Evolutionary conservation across 768 basidiomycete genomes (phyloP).

Genomic region (Hortiboletus flavorubellus): DNA sequence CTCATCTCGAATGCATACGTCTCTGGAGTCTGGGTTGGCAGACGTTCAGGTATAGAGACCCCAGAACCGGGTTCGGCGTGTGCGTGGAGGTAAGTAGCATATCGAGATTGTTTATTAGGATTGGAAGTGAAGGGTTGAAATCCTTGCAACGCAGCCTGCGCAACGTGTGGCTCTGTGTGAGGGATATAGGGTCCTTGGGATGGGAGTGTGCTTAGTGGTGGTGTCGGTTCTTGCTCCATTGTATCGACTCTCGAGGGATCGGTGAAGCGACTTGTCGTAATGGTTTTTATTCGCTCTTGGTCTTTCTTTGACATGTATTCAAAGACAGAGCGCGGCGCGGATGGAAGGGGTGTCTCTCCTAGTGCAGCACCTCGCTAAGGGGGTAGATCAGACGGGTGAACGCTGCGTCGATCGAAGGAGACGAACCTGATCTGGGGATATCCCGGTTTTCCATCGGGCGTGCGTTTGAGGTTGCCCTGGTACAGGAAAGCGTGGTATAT

Average conservation of each 20-base stretch:
- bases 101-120: constrained; percentile 79
- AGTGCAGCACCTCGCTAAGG: constrained; percentile 74
- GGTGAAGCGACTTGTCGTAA: constrained; percentile 35
- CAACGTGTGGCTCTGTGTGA: constrained; percentile 69
- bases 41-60: constrained; percentile 45
- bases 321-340: constrained; percentile 80
- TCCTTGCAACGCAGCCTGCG: constrained; percentile 81
- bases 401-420: neutral
- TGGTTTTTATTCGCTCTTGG: constrained; percentile 73
- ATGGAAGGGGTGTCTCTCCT: constrained; percentile 73
- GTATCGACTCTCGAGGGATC: constrained; percentile 29
- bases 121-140: constrained; percentile 86
- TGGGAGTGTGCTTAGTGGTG: constrained; percentile 15
- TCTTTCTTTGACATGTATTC: constrained; percentile 94
- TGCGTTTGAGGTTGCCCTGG: constrained; percentile 34
- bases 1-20: constrained; percentile 78
- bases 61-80: constrained; percentile 52
- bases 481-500: constrained; percentile 24
- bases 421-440: constrained; percentile 73
- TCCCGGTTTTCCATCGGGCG: constrained; percentile 53
- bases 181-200: constrained; percentile 45
- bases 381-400: constrained; percentile 5
- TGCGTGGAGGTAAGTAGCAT: constrained; percentile 74
- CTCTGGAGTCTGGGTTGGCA: constrained; percentile 57
- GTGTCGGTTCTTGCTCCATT: constrained; percentile 20